Percentiles rank a stretch among this genome's conserved stretches.
phyloP scores from a whole-genome alignment of 805 yeast genomes.

The Saccharomycopsis fibuligera region DNA sequence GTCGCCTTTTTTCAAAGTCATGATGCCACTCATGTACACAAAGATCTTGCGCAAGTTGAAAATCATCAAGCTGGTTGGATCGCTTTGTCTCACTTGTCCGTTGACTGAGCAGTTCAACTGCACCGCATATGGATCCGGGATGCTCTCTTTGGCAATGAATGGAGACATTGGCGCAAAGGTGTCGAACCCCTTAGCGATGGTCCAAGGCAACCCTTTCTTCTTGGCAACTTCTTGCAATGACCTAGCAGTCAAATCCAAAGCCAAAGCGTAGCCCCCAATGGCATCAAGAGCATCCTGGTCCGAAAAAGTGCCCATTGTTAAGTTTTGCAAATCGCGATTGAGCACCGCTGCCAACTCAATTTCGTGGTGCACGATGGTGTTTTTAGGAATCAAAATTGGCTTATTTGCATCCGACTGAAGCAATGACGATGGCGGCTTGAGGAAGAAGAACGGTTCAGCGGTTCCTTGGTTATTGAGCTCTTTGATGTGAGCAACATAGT shows the following conservation, averaged over 20 bases:
- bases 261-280: slow-evolving; percentile 81
- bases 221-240: slow-evolving; percentile 95
- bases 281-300: slow-evolving; percentile 66
- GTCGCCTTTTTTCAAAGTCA: slow-evolving; percentile 90
- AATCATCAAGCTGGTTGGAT: slow-evolving; percentile 74
- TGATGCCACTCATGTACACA: slow-evolving; percentile 74
- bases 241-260: slow-evolving; percentile 92
- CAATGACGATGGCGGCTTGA: slow-evolving; percentile 82
- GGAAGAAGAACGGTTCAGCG: slow-evolving; percentile 81
- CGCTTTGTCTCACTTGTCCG: slow-evolving; percentile 65
- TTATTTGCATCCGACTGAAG: slow-evolving; percentile 36
- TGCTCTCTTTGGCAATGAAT: slow-evolving; percentile 56
- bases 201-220: slow-evolving; percentile 92
- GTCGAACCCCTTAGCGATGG: slow-evolving; percentile 94
- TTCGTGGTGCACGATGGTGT: slow-evolving; percentile 82
- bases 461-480: slow-evolving; percentile 84
- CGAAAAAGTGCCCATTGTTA: slow-evolving; percentile 45
- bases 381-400: slow-evolving; percentile 77
- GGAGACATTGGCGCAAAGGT: slow-evolving; percentile 86
- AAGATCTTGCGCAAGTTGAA: slow-evolving; percentile 80
- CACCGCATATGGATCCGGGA: slow-evolving; percentile 71
- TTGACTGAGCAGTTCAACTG: slow-evolving; percentile 53
- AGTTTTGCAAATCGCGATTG: slow-evolving; percentile 55
- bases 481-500: slow-evolving; percentile 91
- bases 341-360: slow-evolving; percentile 82